Base-by-base conservation (phyloP, 495 filamentous ascomycete genomes). In the Penicillium canescens region DNA sequence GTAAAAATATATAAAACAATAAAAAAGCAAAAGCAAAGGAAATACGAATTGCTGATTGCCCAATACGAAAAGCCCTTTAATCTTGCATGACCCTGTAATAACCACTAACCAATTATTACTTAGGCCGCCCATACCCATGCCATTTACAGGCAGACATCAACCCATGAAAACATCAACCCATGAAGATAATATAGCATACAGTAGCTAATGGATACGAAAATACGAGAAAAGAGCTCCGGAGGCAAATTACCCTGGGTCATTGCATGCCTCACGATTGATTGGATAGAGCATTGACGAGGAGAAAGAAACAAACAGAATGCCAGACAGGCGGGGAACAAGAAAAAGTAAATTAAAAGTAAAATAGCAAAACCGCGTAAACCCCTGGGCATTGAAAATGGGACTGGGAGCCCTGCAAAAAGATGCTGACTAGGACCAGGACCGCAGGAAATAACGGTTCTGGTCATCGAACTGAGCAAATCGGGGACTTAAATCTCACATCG, bases 401-500 rank as follows among this genome's bases (percentile, higher is more conserved):
- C 63, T 23, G 37, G 24, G 8, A 54, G 54, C 44, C 60, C 60
- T 63, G 54, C 45, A 48, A 46, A 14, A 14, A 51, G 5, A 61
- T 63, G 21, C 14, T 16, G 41, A 51, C 23, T 31, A 45, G 42
- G 57, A 56, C 60, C 28, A 45, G 55, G 50, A 57, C 55, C 41
- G 41, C 63, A 65, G 50, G 43, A 55, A 66, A 61, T 54, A 64
- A 64, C 61, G 63, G 61, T 57, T 59, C 55, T 62, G 55, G 50
- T 34, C 14, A 39, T 37, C 48, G 45, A 37, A 14, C 33, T 50
- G 50, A 33, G 56, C 55, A 52, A 66, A 56, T 66, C 61, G 63
- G 58, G 53, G 58, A 67, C 53, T 61, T 64, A 44, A 26, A 18
- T 24, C 10, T 28, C 10, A 20, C 14, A 39, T 33, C 42, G 18